Base-by-base conservation (phyloP, 805 yeast genomes). In the Pichia occidentalis region DNA sequence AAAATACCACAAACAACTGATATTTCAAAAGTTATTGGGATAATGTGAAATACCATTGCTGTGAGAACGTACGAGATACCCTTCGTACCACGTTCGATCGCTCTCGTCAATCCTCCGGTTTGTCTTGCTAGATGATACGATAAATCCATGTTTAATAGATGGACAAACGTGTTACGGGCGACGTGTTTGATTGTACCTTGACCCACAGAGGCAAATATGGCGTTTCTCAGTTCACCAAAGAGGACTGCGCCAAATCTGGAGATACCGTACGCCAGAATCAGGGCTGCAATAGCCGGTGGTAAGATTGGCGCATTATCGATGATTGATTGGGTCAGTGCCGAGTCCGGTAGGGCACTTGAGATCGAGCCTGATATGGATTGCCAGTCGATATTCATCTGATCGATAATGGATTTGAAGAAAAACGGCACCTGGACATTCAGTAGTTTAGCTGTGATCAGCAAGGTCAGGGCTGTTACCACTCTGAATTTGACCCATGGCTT, bases 21-120 rank as follows among this genome's bases (percentile, higher is more conserved):
- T 37, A 92, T 92, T 58, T 92, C 98, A 56, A 92, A 83, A 3
- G 94, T 71, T 28, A 90, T 83, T 7, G 98, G 98, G 24, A 90
- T 67, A 25, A 92, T 88, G 57, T 92, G 97, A 66, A 92, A 90
- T n/a, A 92, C 95, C 95, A 90, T 85, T 2, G 97, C 95, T 25
- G 85, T 77, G 32, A 92, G 65, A 5, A 92, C 97, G 51, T 84
- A 88, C 10, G 94, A 80, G 37, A 92, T 90, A 65, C 98, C 98
- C 52, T 92, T 90, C 1, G 97, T 90, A 59, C 98, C 98, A 47
- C 98, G 70, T 53, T 92, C 98, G 52, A 92, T 92, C 2, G 97
- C 97, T 44, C 98, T 69, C 0, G 97, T 90, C 24, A 92, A 62
- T 0, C 96, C 97, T 48, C 98, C 98, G 0, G 98, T 92, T 59